Percentiles rank a stretch among this genome's conserved stretches.
Conservation (phyloP, 805 yeast genomes). For the Kockiozyma suomiensis region DNA sequence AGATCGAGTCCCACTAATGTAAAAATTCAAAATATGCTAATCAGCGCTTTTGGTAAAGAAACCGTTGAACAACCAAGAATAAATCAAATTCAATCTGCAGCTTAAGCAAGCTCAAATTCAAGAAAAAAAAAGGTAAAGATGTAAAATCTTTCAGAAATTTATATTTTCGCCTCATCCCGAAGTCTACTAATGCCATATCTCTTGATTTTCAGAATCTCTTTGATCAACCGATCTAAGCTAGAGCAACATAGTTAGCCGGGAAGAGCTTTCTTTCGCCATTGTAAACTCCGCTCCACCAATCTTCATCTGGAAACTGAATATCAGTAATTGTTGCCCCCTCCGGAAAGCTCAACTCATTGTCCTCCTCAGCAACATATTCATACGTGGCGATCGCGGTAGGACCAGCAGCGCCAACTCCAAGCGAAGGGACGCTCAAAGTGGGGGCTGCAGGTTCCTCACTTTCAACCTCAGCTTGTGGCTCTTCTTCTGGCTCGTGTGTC, state of each 20-base stretch:
- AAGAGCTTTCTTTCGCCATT: conserved; percentile 80
- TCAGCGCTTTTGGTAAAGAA: no score
- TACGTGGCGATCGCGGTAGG: conserved; percentile 66
- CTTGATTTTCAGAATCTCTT: no score
- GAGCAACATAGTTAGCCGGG: conserved; percentile 85
- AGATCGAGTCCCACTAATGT: no score
- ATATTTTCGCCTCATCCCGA: no score
- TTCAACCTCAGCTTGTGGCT: conserved; percentile 25
- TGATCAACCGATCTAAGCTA: conserved; percentile 1
- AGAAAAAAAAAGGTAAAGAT: no score
- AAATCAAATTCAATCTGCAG: no score
- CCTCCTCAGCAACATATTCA: conserved; percentile 89
- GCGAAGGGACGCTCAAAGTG: conserved; percentile 33
- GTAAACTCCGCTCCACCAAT: conserved; percentile 94
- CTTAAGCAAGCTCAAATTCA: no score
- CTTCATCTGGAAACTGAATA: conserved; percentile 87
- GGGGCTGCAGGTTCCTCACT: conserved; percentile 29
- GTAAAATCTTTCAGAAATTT: no score
- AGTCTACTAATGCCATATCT: no score
- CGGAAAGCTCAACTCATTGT: conserved; percentile 80
- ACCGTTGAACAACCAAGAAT: no score
- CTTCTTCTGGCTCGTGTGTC: conserved; percentile 18
- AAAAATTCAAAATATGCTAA: no score
- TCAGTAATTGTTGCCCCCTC: conserved; percentile 83
- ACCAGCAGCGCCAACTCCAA: conserved; percentile 35